Evolutionary conservation across 257 asterid genomes (phyloP).

Genomic region (Solanum pinnatisectum): DNA sequence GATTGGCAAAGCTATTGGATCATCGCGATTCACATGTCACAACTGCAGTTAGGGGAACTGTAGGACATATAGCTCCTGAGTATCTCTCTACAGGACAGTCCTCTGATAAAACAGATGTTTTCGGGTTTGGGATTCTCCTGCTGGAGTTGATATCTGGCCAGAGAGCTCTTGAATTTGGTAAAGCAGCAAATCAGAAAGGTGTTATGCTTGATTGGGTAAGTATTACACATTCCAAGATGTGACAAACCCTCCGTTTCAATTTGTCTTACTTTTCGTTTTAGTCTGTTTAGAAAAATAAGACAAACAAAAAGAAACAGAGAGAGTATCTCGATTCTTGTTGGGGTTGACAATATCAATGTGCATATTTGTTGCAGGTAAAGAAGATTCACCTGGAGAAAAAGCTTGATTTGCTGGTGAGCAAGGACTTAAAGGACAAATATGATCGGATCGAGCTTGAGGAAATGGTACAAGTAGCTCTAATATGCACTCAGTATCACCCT

Average conservation of each 20-base stretch:
- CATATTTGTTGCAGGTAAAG: slow-evolving; percentile 47
- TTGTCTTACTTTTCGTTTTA: not conserved
- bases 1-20: slow-evolving; percentile 91
- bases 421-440: slow-evolving; percentile 47
- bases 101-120: slow-evolving; percentile 91
- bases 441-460: slow-evolving; percentile 83
- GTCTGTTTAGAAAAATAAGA: not conserved
- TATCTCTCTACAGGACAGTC: slow-evolving; percentile 97
- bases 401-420: slow-evolving; percentile 74
- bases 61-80: slow-evolving; percentile 94
- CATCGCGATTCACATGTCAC: slow-evolving; percentile 88
- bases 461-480: slow-evolving; percentile 75
- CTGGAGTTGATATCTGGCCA: slow-evolving; percentile 89
- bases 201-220: slow-evolving; percentile 98
- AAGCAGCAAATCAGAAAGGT: slow-evolving; percentile 82
- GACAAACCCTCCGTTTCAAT: not conserved
- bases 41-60: slow-evolving; percentile 96
- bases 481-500: slow-evolving; percentile 90
- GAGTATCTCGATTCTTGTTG: not conserved
- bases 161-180: slow-evolving; percentile 90
- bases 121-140: slow-evolving; percentile 86
- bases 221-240: not conserved
- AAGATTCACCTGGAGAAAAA: slow-evolving; percentile 82
- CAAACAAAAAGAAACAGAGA: not conserved
- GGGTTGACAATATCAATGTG: not conserved